phyloP scores from a whole-genome alignment of 2,329 filamentous ascomycete genomes.

The Fusarium pilosicola region DNA sequence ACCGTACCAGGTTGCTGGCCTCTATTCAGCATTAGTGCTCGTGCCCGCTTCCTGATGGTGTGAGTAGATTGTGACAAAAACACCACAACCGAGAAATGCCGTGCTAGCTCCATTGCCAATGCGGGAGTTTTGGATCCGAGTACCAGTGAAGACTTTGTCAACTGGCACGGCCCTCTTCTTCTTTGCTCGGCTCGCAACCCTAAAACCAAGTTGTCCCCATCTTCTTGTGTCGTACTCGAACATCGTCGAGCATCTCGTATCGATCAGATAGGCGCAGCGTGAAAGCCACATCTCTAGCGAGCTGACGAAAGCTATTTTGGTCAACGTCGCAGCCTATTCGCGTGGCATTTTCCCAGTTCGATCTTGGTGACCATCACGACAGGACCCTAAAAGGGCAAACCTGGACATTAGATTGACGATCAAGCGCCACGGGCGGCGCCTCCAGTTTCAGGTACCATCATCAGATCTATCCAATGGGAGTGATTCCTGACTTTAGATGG shows the following conservation, averaged over 20 bases:
- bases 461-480: conserved; percentile 35
- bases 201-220: neutral
- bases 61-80: neutral
- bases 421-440: conserved; percentile 38
- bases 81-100: conserved; percentile 10
- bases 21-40: neutral
- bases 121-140: neutral
- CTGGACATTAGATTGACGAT: conserved; percentile 26
- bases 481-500: conserved; percentile 33
- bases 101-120: neutral
- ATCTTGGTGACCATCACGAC: conserved; percentile 1
- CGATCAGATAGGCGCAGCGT: neutral
- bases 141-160: neutral
- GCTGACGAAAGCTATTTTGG: neutral
- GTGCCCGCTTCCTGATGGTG: neutral
- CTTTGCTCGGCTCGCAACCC: neutral
- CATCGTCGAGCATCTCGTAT: neutral
- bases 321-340: neutral
- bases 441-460: conserved; percentile 42
- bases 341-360: neutral
- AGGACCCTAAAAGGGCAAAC: conserved; percentile 9
- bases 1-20: conserved; percentile 4
- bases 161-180: conserved; percentile 21
- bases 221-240: neutral
- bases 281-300: neutral